Conservation (phyloP, 1,284 basidiomycete genomes). For the Heterobasidion irregulare region DNA sequence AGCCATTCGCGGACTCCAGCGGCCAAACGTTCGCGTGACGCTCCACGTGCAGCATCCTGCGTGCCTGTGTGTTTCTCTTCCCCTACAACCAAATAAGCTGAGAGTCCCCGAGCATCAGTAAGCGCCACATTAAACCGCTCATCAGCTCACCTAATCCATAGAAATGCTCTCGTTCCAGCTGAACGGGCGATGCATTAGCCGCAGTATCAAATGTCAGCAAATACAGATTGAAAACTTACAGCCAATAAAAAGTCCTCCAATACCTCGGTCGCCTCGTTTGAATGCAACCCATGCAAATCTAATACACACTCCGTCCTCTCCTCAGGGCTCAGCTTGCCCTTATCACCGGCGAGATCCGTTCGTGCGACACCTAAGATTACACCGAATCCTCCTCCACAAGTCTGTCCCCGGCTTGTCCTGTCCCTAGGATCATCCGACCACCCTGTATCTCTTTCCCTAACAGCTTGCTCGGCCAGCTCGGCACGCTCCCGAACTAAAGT, state of each 20-base stretch:
- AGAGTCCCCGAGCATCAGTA: background rate
- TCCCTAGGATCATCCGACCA: slow-evolving; percentile 86
- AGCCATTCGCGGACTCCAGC: slow-evolving; percentile 85
- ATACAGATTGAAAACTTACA: slow-evolving; percentile 37
- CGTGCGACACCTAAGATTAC: slow-evolving; percentile 80
- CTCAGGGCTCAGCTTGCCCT: slow-evolving; percentile 53
- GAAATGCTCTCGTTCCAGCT: slow-evolving; percentile 83
- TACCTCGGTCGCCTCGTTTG: slow-evolving; percentile 87
- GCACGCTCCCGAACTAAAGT: slow-evolving; percentile 79
- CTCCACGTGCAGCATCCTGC: slow-evolving; percentile 73
- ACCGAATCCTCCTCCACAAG: slow-evolving; percentile 77
- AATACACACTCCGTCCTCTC: slow-evolving; percentile 78
- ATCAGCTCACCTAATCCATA: slow-evolving; percentile 64
- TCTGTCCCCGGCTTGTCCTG: slow-evolving; percentile 65
- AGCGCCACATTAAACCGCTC: slow-evolving; percentile 3
- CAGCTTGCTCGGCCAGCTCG: slow-evolving; percentile 66
- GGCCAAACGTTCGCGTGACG: slow-evolving; percentile 75
- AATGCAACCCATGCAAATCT: slow-evolving; percentile 85
- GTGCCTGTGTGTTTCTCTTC: slow-evolving; percentile 94
- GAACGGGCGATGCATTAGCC: slow-evolving; percentile 9
- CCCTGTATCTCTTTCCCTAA: slow-evolving; percentile 53
- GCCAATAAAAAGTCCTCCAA: slow-evolving; percentile 85
- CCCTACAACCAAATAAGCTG: slow-evolving; percentile 86
- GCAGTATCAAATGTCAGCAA: background rate
- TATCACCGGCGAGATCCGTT: slow-evolving; percentile 40